Base-by-base conservation (phyloP, 495 filamentous ascomycete species). In the Viridothelium virens region DNA sequence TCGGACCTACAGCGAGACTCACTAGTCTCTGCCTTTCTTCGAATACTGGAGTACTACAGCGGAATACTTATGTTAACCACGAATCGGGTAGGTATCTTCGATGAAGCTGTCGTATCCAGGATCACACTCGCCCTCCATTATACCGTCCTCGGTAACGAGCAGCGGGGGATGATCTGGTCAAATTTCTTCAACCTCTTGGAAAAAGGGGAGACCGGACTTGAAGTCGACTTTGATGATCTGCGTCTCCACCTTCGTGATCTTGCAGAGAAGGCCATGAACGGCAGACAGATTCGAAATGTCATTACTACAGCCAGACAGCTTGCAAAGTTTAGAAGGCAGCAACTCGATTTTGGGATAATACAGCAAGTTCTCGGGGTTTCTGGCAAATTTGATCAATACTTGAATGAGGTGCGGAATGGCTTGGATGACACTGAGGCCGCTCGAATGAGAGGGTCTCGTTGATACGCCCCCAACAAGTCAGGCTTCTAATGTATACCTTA, bases 91-190 rank as follows among this genome's bases (percentile, higher is more conserved):
- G 80, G 76, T 4, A 78, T 71, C 4, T 77, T 83, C 56, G 79
- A 82, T 65, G 75, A 81, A 62, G 77, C 77, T 2, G 77, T 81
- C 66, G 71, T 74, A 63, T 78, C 78, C 0, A 72, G 79, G 1
- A 79, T 80, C 44, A 78, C 83, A 64, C 68, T 82, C 2, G 76
- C 71, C 38, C 70, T 84, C 2, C 76, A 77, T 65, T 83, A 81
- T 65, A 78, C 76, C 3, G 63, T 65, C 1, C 72, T 81, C 37
- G 66, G 70, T 56, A 62, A 64, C 11, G 18, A 7, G 6, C 46
- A 61, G 47, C 14, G 34, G 5, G 0, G 6, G 3, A 16, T 38
- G 3, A 65, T 65, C 34, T 65, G 34, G 46, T 59, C 0, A 1
- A 65, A 65, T 36, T 65, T 65, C 48, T 18, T 65, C 44, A 18